Evolutionary conservation across 2,329 filamentous ascomycete genomes (phyloP), one percentile per base, ranked within the genome.

Genomic region (Xylariomycetidae sp.): DNA sequence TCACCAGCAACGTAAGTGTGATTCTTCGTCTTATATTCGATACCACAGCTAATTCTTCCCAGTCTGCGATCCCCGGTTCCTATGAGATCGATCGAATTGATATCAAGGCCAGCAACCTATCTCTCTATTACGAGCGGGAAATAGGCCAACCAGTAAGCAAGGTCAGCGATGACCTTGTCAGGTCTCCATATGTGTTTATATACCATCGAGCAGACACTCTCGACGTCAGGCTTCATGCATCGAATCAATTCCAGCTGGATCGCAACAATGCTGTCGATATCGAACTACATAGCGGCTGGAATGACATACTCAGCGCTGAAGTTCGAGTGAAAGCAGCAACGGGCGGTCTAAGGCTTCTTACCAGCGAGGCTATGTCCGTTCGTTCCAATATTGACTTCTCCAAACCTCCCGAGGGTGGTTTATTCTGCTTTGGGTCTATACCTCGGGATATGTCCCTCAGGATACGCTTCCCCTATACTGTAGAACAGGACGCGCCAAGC

Each of bases 251-350:
- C 16, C 80, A 90, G 41, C 75, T 98, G 5, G 86, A 94, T 54
- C 81, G 81, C 45, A 80, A 82, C 48, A 85, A 85, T 37, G 80
- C 77, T 1, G 67, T 97, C 1, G 85, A 94, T 38, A 65, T 98
- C 14, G 70, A 80, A 31, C 61, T 95, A 10, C 66, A 66, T 9
- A 80, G 81, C 9, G 89, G 88, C 2, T 84, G 82, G 73, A 94
- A 95, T 52, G 61, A 79, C 3, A 66, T 84, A 3, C 63, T 57
- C 19, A 69, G 53, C 14, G 80, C 74, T 33, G 77, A 82, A 33
- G 58, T 85, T 20, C 71, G 75, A 20, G 65, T 85, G 28, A 75
- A 74, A 36, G 72, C 79, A 3, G 77, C 77, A 2, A 85, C 80
- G 0, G 80, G 80, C 10, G 81, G 81, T 0, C 57, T 85, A 29